phyloP scores from a whole-genome alignment of 2,329 filamentous ascomycete species.

The Fusarium torulosum region DNA sequence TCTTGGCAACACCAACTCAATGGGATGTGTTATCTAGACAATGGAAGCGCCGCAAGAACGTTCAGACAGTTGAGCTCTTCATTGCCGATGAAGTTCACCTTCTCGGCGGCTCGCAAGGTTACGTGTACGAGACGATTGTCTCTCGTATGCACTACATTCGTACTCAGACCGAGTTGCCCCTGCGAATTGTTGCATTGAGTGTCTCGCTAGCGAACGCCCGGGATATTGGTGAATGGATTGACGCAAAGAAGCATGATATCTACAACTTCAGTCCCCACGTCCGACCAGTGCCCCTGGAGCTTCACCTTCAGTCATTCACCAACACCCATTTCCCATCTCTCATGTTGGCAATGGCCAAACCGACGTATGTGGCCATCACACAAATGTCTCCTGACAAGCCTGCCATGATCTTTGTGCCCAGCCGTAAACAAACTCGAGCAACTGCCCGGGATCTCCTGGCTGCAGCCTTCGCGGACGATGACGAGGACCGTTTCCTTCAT shows the following conservation, averaged over 20 bases:
- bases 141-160: slow-evolving; percentile 98
- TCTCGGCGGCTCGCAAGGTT: slow-evolving; percentile 86
- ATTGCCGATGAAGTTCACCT: slow-evolving; percentile 97
- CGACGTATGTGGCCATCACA: slow-evolving; percentile 87
- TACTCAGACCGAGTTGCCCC: slow-evolving; percentile 83
- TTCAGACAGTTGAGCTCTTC: slow-evolving; percentile 89
- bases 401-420: slow-evolving; percentile 91
- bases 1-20: slow-evolving; percentile 91
- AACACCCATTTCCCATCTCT: slow-evolving; percentile 97
- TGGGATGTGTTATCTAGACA: slow-evolving; percentile 97
- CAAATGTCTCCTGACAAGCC: slow-evolving; percentile 92
- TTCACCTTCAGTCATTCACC: slow-evolving; percentile 94
- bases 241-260: slow-evolving; percentile 96
- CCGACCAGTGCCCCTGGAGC: slow-evolving; percentile 87
- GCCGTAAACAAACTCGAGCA: slow-evolving; percentile 88
- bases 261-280: slow-evolving; percentile 98
- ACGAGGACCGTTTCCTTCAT: slow-evolving; percentile 94
- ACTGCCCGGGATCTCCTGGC: slow-evolving; percentile 89
- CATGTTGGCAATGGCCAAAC: slow-evolving; percentile 98
- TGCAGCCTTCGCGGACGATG: slow-evolving; percentile 88
- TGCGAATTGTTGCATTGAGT: slow-evolving; percentile 90
- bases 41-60: slow-evolving; percentile 96
- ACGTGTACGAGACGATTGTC: slow-evolving; percentile 96
- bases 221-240: slow-evolving; percentile 97
- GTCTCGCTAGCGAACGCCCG: slow-evolving; percentile 93